phyloP scores from a whole-genome alignment of 169 alveolate species.

The Plasmodium adleri region DNA sequence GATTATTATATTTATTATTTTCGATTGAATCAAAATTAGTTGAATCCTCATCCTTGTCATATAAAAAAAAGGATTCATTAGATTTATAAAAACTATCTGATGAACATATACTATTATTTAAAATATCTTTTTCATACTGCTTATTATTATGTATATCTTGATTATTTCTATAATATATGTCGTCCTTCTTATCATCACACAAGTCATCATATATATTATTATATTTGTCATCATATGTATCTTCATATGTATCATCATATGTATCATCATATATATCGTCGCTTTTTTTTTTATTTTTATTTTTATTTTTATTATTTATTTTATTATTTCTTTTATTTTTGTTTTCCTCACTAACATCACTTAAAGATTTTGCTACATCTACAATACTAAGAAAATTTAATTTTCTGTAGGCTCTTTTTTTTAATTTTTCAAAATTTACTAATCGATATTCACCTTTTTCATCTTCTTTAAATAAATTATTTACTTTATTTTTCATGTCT shows the following conservation, averaged over 20 bases:
- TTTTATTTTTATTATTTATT: no score
- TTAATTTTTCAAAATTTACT: constrained; percentile 39
- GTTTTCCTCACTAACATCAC: constrained; percentile 15
- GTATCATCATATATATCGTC: background rate
- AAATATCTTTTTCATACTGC: no score
- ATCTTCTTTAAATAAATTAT: background rate
- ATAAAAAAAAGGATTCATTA: background rate
- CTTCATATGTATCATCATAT: constrained; percentile 10
- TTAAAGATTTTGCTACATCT: constrained; percentile 23
- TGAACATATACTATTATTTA: no score
- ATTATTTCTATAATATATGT: no score
- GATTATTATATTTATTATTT: background rate
- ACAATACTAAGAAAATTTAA: constrained; percentile 66
- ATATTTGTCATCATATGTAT: constrained; percentile 4
- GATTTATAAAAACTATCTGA: background rate
- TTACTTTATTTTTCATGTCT: background rate
- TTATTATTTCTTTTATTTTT: background rate
- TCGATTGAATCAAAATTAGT: background rate
- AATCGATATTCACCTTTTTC: constrained; percentile 17
- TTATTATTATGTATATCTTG: no score
- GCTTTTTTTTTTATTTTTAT: no score
- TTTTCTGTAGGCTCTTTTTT: constrained; percentile 60
- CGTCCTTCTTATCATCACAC: no score
- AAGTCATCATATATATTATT: background rate
- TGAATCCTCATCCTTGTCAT: background rate